These are phyloP conservation scores for Kuraishia capsulata DNA, from an alignment of 805 yeast species.

Conservation along the genomic window DNA sequence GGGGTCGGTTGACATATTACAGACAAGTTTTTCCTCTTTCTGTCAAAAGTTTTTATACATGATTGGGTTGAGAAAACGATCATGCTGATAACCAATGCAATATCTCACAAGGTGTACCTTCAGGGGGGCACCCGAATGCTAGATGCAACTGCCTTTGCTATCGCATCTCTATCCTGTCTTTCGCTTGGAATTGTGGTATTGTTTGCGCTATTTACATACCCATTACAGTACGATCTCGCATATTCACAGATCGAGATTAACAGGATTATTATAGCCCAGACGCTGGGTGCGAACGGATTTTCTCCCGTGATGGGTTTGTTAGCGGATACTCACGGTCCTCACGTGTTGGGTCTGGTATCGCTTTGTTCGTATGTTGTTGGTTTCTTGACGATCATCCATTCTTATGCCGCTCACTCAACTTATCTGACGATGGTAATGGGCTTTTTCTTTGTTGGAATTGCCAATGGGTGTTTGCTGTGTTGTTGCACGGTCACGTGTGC, in stretches of 20 bases:
- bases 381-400: constrained; percentile 39
- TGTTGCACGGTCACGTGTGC: constrained; percentile 73
- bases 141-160: not conserved
- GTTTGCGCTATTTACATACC: constrained; percentile 59
- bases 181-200: constrained; percentile 22
- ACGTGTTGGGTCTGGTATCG: constrained; percentile 54
- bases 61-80: too few relatives aligned
- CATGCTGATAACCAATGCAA: too few relatives aligned
- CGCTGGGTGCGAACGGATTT: constrained; percentile 74
- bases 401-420: constrained; percentile 20
- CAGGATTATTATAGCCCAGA: constrained; percentile 62
- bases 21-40: too few relatives aligned
- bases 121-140: not conserved
- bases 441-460: constrained; percentile 56
- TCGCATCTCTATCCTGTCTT: constrained; percentile 11
- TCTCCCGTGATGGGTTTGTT: constrained; percentile 75
- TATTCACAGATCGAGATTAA: constrained; percentile 61
- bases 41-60: too few relatives aligned
- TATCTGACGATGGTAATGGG: constrained; percentile 33
- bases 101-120: not conserved
- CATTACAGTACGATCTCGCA: constrained; percentile 47
- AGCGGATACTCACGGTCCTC: constrained; percentile 77
- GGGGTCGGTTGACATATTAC: too few relatives aligned
- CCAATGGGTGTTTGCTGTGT: constrained; percentile 62
- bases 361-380: constrained; percentile 57